Evolutionary conservation across 495 filamentous ascomycete species (phyloP).

Genomic region (Trichoderma reesei): DNA sequence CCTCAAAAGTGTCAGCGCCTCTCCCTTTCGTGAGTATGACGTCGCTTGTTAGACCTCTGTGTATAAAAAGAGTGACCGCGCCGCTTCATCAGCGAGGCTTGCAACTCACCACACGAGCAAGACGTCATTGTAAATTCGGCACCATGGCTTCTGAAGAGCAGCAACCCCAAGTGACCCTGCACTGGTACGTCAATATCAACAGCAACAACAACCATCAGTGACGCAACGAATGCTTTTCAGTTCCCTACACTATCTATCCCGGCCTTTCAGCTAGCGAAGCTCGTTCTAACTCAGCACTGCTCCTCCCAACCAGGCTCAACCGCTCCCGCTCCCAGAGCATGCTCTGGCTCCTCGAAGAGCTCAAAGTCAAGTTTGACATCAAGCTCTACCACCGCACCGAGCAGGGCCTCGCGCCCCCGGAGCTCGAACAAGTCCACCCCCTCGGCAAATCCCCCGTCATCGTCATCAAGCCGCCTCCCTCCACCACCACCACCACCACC

Average conservation of each 20-base stretch:
- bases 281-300: not conserved
- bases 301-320: constrained; percentile 47
- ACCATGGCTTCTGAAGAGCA: constrained; percentile 8
- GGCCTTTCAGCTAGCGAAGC: not conserved
- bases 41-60: too few species aligned
- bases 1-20: too few species aligned
- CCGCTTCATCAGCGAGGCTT: too few species aligned
- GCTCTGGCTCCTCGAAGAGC: constrained; percentile 81
- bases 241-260: not conserved
- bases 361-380: constrained; percentile 66
- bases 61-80: too few species aligned
- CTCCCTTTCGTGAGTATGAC: too few species aligned
- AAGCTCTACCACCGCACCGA: constrained; percentile 58
- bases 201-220: not conserved
- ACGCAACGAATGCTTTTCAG: too few species aligned
- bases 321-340: constrained; percentile 75
- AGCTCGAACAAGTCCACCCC: constrained; percentile 68
- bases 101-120: too few species aligned
- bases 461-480: constrained; percentile 33
- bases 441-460: constrained; percentile 79
- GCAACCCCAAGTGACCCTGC: constrained; percentile 5
- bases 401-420: constrained; percentile 51
- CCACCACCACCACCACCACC: too few species aligned
- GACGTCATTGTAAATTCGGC: not conserved
- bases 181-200: constrained; percentile 2